Conservation (phyloP, 2,329 filamentous ascomycete species). For the Parastagonospora nodorum region DNA sequence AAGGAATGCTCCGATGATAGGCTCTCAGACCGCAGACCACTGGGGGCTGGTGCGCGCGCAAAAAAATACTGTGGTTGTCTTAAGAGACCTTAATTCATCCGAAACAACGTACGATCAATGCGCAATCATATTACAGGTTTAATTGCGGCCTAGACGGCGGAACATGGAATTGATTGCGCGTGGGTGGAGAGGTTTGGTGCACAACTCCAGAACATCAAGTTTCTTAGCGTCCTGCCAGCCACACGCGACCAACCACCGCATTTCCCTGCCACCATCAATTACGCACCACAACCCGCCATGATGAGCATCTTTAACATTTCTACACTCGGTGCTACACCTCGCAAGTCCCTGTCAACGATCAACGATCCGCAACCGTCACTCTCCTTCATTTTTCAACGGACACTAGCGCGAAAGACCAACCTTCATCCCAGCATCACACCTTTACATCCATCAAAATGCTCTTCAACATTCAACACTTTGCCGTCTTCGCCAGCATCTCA, state of each 20-base stretch:
- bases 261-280: constrained; percentile 34
- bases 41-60: no score
- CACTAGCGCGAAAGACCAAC: constrained; percentile 2
- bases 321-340: not conserved
- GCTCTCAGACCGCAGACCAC: no score
- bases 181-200: not conserved
- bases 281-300: constrained; percentile 15
- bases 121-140: not conserved
- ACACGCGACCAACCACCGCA: constrained; percentile 34
- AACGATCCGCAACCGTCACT: constrained; percentile 10
- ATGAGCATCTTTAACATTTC: constrained; percentile 24
- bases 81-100: no score
- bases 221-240: constrained; percentile 15
- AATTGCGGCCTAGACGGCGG: not conserved
- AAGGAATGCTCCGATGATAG: no score
- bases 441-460: constrained; percentile 30
- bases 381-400: constrained; percentile 10
- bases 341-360: constrained; percentile 12
- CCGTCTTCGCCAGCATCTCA: constrained; percentile 28
- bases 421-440: constrained; percentile 8
- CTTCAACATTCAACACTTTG: constrained; percentile 25
- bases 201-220: not conserved
- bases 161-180: not conserved
- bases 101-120: no score
- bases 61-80: no score